Conservation (phyloP, 1,284 basidiomycete species). For the Leucoagaricus sp. region DNA sequence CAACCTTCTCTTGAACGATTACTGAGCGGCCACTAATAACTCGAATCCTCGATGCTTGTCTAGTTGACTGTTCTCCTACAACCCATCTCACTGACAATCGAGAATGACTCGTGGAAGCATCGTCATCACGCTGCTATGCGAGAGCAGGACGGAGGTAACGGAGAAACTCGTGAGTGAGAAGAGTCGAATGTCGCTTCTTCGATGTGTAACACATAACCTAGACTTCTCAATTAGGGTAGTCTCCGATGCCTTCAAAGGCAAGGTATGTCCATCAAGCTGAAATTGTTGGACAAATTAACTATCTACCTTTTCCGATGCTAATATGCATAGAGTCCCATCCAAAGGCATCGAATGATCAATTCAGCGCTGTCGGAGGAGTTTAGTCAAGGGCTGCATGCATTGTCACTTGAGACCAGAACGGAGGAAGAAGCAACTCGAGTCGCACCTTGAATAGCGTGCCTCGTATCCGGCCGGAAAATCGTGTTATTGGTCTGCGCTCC, state of each 20-base stretch:
- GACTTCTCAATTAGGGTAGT: conserved; percentile 76
- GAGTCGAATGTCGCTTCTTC: not conserved
- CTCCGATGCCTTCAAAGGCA: conserved; percentile 69
- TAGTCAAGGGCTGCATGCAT: conserved; percentile 66
- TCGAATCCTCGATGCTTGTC: conserved; percentile 10
- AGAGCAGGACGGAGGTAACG: conserved; percentile 57
- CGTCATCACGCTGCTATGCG: conserved; percentile 76
- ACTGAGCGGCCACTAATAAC: conserved; percentile 1
- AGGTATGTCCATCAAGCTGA: conserved; percentile 45
- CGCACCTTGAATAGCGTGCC: not conserved
- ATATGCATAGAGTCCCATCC: conserved; percentile 60
- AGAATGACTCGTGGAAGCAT: conserved; percentile 76
- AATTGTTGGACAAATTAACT: not conserved
- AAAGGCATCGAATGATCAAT: conserved; percentile 79
- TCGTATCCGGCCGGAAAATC: not conserved
- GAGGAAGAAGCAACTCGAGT: conserved; percentile 43
- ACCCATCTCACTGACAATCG: conserved; percentile 59
- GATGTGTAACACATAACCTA: conserved; percentile 29
- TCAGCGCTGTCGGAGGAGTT: conserved; percentile 69
- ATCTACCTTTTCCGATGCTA: not conserved
- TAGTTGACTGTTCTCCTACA: conserved; percentile 58
- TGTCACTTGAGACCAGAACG: conserved; percentile 76
- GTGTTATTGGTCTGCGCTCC: not conserved
- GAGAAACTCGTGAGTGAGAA: conserved; percentile 63
- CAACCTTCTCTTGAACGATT: conserved; percentile 17